A percentile compares a stretch with the other conserved stretches of the same genome.
These are phyloP conservation scores for Aspergillus phoenicis DNA, from an alignment of 2,329 filamentous ascomycete species.

Conservation along the genomic window DNA sequence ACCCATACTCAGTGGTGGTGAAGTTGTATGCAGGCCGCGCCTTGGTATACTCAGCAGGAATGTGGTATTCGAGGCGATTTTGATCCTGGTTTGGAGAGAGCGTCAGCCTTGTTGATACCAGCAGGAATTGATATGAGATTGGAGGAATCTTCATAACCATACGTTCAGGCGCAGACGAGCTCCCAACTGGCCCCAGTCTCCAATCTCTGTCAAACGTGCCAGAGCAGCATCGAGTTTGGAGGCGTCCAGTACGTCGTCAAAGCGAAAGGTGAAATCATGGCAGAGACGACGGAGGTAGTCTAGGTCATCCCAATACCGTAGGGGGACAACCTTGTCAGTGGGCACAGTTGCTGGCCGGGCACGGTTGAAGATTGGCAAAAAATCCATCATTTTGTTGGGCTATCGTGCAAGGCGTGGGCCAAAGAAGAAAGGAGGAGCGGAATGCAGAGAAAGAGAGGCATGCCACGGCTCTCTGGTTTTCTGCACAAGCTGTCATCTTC, in stretches of 20 bases:
- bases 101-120: too few species aligned
- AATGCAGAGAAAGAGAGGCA: too few species aligned
- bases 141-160: background rate
- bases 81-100: constrained; percentile 11
- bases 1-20: constrained; percentile 40
- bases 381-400: background rate
- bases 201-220: constrained; percentile 43
- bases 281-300: constrained; percentile 10
- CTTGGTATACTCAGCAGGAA: constrained; percentile 40
- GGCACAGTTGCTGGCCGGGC: constrained; percentile 11
- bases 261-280: constrained; percentile 38
- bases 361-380: background rate
- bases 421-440: too few species aligned
- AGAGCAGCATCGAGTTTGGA: constrained; percentile 43
- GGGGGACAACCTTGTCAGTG: constrained; percentile 17
- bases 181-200: constrained; percentile 52
- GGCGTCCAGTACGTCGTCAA: constrained; percentile 52
- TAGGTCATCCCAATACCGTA: constrained; percentile 20
- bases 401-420: too few species aligned
- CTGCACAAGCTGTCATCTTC: too few species aligned
- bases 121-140: too few species aligned
- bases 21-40: constrained; percentile 47
- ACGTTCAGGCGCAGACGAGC: constrained; percentile 50
- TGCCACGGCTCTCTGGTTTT: too few species aligned
- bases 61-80: constrained; percentile 46